Percentiles rank a stretch among this genome's conserved stretches.
Conservation (phyloP, 768 basidiomycete species). For the Kwoniella newhampshirensis region DNA sequence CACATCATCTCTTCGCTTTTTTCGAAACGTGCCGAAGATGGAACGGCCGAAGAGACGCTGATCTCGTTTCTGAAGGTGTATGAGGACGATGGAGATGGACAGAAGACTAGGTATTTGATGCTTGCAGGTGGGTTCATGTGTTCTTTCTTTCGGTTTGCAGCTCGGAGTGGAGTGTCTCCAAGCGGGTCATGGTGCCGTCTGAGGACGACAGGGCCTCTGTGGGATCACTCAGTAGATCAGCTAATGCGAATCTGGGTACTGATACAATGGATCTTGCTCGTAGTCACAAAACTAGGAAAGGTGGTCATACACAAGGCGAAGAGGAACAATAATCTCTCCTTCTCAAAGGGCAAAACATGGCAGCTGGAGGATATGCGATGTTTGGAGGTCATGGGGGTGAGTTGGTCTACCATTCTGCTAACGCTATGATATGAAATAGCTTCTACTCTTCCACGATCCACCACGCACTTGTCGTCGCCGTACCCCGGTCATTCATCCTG, state of each 20-base stretch:
- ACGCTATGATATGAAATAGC: background rate
- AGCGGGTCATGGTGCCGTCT: too few species aligned
- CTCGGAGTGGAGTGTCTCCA: too few species aligned
- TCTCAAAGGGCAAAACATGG: constrained; percentile 98
- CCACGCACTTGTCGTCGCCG: background rate
- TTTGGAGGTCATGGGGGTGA: constrained; percentile 72
- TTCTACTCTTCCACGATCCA: too few species aligned
- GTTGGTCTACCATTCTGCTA: constrained; percentile 14
- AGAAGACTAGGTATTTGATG: constrained; percentile 86
- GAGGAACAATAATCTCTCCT: constrained; percentile 86
- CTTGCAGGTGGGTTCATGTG: constrained; percentile 68
- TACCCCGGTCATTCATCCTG: too few species aligned
- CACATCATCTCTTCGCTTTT: constrained; percentile 80
- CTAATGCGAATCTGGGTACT: too few species aligned
- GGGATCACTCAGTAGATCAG: too few species aligned
- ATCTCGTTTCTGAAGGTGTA: constrained; percentile 88
- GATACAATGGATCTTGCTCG: background rate
- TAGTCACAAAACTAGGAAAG: constrained; percentile 50
- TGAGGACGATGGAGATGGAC: constrained; percentile 69
- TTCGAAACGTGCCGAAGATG: constrained; percentile 66
- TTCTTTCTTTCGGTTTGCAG: too few species aligned
- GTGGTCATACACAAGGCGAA: constrained; percentile 87
- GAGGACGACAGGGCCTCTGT: too few species aligned
- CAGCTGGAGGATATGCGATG: constrained; percentile 73
- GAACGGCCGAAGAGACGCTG: constrained; percentile 72